Evolutionary conservation across 805 yeast genomes (phyloP), one percentile per base, ranked within the genome.

Genomic region (Metschnikowia vanudenii): DNA sequence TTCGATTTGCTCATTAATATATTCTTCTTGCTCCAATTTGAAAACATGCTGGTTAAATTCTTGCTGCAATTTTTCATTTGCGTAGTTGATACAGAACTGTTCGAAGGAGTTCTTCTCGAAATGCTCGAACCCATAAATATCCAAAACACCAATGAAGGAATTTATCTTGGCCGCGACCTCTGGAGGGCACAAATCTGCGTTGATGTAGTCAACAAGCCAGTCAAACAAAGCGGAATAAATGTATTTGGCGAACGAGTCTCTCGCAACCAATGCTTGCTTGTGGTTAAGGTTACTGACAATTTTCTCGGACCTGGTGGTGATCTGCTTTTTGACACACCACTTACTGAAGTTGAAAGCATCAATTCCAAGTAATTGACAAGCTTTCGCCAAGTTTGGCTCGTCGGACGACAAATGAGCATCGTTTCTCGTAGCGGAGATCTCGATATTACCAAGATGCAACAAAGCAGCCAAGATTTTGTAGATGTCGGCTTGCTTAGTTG

Each of bases 21-120:
- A 92, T 63, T 94, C 97, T 61, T 91, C 96, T 73, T 94, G 98
- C 64, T 92, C 99, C 51, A 94, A 78, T 64, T 92, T 92, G 79
- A 92, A 92, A 44, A 92, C 97, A 61, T 92, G 97, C 72, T 90
- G 97, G 60, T 91, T 92, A 69, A 92, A 92, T 66, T 92, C 97
- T 68, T 92, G 98, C 69, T 92, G 98, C 58, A 92, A 77, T 69
- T 92, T 92, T 72, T 92, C 99, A 68, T 91, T 91, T 37, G 97
- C 97, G 65, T 91, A 91, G 66, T 91, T 91, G 69, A 91, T 91
- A 73, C 99, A 92, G 68, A 92, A 92, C 68, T 92, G 99, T 69
- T 92, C 99, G 61, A 92, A 92, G 8, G 97, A 90, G 69, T 92
- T 92, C 59, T 80, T 83, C 56, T 88, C 91, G 64, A 92, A 92